Conservation (phyloP, 306 rosid genomes). For the Amphicarpaea edgeworthii region DNA sequence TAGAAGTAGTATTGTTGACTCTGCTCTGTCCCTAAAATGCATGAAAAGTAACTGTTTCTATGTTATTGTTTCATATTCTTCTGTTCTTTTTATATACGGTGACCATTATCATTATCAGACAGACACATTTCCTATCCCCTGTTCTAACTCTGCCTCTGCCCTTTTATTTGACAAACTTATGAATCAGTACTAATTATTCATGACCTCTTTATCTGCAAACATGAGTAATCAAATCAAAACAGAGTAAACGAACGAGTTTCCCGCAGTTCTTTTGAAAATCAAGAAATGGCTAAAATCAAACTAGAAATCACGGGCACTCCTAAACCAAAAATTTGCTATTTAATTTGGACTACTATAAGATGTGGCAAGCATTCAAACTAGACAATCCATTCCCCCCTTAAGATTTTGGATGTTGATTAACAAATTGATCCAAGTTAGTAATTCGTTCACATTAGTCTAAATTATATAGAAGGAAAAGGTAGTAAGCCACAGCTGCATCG, state of each 20-base stretch:
- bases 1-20: conserved; percentile 42
- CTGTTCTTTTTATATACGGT: conserved; percentile 23
- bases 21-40: conserved; percentile 37
- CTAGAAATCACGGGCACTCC: background rate
- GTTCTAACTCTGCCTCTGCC: background rate
- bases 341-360: background rate
- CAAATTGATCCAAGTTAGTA: background rate
- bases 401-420: conserved; percentile 8
- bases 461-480: background rate
- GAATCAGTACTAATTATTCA: background rate
- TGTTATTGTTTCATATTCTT: background rate
- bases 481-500: no score
- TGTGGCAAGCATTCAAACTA: background rate
- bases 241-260: background rate
- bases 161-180: background rate
- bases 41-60: conserved; percentile 43
- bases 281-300: conserved; percentile 25
- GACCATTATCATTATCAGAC: background rate
- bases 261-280: background rate
- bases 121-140: background rate
- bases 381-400: background rate
- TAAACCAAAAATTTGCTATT: background rate
- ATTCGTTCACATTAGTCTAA: background rate
- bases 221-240: conserved; percentile 21
- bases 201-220: background rate